These are phyloP conservation scores for Schizophyllum commune DNA, from an alignment of 1,284 basidiomycete species.

Conservation along the genomic window DNA sequence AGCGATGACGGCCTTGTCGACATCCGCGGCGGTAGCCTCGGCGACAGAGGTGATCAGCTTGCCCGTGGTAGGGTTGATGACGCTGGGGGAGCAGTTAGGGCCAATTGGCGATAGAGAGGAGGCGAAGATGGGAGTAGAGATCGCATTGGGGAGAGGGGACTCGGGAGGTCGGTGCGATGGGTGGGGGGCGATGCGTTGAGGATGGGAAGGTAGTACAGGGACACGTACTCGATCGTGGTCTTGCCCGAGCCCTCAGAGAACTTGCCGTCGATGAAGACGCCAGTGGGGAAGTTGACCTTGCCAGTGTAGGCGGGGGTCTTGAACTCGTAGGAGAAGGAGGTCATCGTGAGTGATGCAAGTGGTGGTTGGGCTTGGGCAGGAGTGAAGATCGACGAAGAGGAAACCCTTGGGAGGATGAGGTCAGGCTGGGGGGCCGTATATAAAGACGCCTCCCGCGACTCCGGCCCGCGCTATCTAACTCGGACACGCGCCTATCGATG, in stretches of 20 bases:
- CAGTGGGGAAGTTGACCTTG: constrained; percentile 59
- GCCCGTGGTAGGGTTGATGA: constrained; percentile 45
- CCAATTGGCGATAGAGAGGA: background rate
- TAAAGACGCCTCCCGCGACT: too few species aligned
- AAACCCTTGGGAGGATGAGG: too few species aligned
- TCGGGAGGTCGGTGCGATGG: constrained; percentile 60
- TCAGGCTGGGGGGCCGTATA: too few species aligned
- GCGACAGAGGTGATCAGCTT: constrained; percentile 62
- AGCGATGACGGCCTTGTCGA: constrained; percentile 70
- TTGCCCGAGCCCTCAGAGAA: constrained; percentile 60
- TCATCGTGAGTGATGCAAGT: background rate
- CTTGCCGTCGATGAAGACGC: constrained; percentile 80
- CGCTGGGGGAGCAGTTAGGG: background rate
- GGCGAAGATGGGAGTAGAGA: too few species aligned
- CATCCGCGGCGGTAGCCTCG: constrained; percentile 62
- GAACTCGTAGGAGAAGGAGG: constrained; percentile 53
- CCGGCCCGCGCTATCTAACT: too few species aligned
- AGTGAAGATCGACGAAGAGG: too few species aligned
- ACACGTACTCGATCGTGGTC: constrained; percentile 60
- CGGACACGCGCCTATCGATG: too few species aligned
- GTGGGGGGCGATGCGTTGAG: constrained; percentile 23
- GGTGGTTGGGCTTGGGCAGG: too few species aligned
- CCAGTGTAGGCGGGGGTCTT: constrained; percentile 67
- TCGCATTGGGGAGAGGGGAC: background rate
- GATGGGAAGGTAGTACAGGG: background rate